Evolutionary conservation across 495 filamentous ascomycete species (phyloP).

Genomic region (Aspergillus conjunctus): DNA sequence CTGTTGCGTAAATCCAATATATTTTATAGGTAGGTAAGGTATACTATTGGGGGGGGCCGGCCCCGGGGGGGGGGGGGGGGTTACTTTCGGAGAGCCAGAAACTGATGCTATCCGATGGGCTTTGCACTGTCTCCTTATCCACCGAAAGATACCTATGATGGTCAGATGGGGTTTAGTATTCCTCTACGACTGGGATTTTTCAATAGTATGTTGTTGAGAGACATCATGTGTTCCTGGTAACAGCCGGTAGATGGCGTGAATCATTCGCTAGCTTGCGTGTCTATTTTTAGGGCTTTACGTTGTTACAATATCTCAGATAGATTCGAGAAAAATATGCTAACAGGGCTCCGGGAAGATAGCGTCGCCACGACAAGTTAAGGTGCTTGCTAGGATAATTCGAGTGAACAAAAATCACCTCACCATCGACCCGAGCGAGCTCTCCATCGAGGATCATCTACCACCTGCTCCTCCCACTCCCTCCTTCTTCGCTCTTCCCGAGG

Average conservation of each 20-base stretch:
- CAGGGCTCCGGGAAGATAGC: neutral
- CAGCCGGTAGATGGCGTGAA: neutral
- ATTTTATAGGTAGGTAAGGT: too few species aligned
- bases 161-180: too few species aligned
- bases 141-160: too few species aligned
- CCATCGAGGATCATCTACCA: constrained; percentile 22
- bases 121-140: too few species aligned
- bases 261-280: neutral
- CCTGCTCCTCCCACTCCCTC: constrained; percentile 24
- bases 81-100: too few species aligned
- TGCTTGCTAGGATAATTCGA: neutral
- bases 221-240: neutral
- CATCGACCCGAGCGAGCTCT: constrained; percentile 21
- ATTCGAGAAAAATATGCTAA: constrained; percentile 11
- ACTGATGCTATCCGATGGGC: too few species aligned
- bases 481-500: constrained; percentile 26
- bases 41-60: too few species aligned
- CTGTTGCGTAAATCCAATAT: too few species aligned
- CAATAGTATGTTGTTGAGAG: too few species aligned
- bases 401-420: constrained; percentile 12
- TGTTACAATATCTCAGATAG: constrained; percentile 5
- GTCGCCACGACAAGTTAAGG: constrained; percentile 24
- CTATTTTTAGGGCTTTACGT: neutral
- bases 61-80: too few species aligned
- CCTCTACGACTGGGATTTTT: too few species aligned